phyloP scores from a whole-genome alignment of 805 yeast genomes.

The Pichia ethanolica region DNA sequence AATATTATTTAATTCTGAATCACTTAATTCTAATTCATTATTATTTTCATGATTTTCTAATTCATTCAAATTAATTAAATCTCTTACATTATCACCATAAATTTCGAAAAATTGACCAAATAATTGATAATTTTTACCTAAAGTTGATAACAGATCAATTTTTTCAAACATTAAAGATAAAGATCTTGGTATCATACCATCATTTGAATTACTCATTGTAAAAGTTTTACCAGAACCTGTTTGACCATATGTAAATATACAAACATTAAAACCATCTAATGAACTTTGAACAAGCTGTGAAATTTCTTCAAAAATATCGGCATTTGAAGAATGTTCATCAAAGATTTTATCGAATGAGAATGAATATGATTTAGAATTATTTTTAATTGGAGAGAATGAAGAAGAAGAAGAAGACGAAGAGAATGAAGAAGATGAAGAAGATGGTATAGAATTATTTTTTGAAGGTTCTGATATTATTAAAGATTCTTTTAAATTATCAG shows the following conservation, averaged over 20 bases:
- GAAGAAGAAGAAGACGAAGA: too few relatives aligned
- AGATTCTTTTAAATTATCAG: conserved; percentile 22
- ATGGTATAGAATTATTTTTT: background rate
- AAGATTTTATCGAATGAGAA: conserved; percentile 81
- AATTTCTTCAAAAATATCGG: conserved; percentile 70
- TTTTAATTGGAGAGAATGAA: conserved; percentile 8
- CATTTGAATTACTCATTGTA: conserved; percentile 68
- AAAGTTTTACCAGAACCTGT: conserved; percentile 93
- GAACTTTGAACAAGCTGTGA: conserved; percentile 82
- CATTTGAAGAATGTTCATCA: conserved; percentile 43
- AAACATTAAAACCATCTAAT: conserved; percentile 82
- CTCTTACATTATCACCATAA: conserved; percentile 76
- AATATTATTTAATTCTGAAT: conserved; percentile 45
- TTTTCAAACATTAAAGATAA: conserved; percentile 61
- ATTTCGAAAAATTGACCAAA: conserved; percentile 81
- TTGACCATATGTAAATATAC: conserved; percentile 95
- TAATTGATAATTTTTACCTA: conserved; percentile 58
- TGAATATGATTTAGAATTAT: conserved; percentile 18
- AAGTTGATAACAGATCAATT: conserved; percentile 33
- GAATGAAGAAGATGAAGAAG: too few relatives aligned
- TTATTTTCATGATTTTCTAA: conserved; percentile 62
- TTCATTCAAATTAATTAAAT: conserved; percentile 39
- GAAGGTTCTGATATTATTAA: conserved; percentile 23
- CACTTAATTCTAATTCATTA: conserved; percentile 34
- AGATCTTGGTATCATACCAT: conserved; percentile 81